Percentiles rank a stretch among this genome's conserved stretches.
These are phyloP conservation scores for Nicotiana tabacum DNA, from an alignment of 257 asterid genomes.

Conservation along the genomic window DNA sequence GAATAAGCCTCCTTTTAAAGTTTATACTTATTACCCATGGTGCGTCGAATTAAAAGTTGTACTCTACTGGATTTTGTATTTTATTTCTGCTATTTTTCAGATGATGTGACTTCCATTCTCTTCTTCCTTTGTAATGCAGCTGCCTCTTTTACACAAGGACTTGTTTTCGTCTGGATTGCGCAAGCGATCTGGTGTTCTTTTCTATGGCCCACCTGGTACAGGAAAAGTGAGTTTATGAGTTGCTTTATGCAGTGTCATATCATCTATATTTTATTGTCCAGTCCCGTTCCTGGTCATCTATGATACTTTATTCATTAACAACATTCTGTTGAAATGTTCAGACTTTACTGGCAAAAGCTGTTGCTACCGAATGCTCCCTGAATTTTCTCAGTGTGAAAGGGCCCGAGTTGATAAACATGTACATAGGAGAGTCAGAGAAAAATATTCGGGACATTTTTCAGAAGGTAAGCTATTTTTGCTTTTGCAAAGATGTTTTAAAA, in stretches of 20 bases:
- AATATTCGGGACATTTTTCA: slow-evolving; percentile 90
- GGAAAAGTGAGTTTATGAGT: slow-evolving; percentile 66
- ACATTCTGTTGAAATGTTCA: slow-evolving; percentile 33
- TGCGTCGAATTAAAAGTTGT: neutral
- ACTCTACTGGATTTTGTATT: neutral
- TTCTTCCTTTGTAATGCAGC: slow-evolving; percentile 43
- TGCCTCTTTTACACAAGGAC: slow-evolving; percentile 94
- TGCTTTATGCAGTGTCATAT: neutral
- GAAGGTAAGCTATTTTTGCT: slow-evolving; percentile 45
- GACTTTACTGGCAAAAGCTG: slow-evolving; percentile 97
- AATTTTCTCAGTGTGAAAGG: slow-evolving; percentile 96
- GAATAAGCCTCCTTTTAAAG: neutral
- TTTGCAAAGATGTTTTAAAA: neutral
- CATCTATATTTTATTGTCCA: neutral
- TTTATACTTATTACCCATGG: neutral
- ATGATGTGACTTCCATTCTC: slow-evolving; percentile 14
- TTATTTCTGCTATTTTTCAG: neutral
- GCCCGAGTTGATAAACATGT: slow-evolving; percentile 97
- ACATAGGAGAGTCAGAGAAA: slow-evolving; percentile 98
- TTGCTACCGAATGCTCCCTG: slow-evolving; percentile 96
- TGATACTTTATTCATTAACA: neutral
- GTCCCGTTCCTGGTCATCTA: neutral
- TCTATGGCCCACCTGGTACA: slow-evolving; percentile 98
- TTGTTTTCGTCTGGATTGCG: slow-evolving; percentile 96
- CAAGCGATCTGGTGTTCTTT: slow-evolving; percentile 97